phyloP scores from a whole-genome alignment of 768 basidiomycete species.

The Phaeotremella fagi region DNA sequence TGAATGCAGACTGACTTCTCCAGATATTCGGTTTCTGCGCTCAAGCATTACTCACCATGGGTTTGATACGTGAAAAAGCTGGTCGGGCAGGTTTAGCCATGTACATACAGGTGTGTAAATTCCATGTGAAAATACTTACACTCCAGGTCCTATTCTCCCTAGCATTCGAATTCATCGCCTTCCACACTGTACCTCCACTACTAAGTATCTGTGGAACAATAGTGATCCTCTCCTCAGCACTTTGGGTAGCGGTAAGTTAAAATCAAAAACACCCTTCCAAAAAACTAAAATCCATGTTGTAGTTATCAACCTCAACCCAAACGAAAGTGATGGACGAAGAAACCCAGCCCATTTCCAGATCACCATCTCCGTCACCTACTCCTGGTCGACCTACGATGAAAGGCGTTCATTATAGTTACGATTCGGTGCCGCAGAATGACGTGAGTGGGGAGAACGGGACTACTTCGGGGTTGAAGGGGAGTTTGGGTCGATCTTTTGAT shows the following conservation, averaged over 20 bases:
- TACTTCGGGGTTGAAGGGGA: too few relatives aligned
- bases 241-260: slow-evolving; percentile 64
- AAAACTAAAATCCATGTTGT: too few relatives aligned
- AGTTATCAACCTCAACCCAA: not conserved
- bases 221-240: slow-evolving; percentile 62
- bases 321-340: slow-evolving; percentile 10
- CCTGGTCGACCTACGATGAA: slow-evolving; percentile 6
- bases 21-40: slow-evolving; percentile 49
- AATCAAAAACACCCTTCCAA: too few relatives aligned
- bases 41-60: slow-evolving; percentile 58
- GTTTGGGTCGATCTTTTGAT: too few relatives aligned
- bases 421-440: too few relatives aligned
- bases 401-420: slow-evolving; percentile 12
- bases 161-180: slow-evolving; percentile 62
- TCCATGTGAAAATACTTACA: not conserved
- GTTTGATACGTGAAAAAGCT: slow-evolving; percentile 63
- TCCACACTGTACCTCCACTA: slow-evolving; percentile 58
- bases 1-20: not conserved
- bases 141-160: slow-evolving; percentile 65
- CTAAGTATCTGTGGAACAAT: slow-evolving; percentile 61
- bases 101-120: slow-evolving; percentile 55
- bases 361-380: slow-evolving; percentile 24
- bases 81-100: slow-evolving; percentile 61
- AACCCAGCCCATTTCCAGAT: slow-evolving; percentile 22
- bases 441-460: too few relatives aligned